Evolutionary conservation across 2,329 filamentous ascomycete species (phyloP), one percentile per base, ranked within the genome.

Genomic region (Sporothrix brunneoviolacea): DNA sequence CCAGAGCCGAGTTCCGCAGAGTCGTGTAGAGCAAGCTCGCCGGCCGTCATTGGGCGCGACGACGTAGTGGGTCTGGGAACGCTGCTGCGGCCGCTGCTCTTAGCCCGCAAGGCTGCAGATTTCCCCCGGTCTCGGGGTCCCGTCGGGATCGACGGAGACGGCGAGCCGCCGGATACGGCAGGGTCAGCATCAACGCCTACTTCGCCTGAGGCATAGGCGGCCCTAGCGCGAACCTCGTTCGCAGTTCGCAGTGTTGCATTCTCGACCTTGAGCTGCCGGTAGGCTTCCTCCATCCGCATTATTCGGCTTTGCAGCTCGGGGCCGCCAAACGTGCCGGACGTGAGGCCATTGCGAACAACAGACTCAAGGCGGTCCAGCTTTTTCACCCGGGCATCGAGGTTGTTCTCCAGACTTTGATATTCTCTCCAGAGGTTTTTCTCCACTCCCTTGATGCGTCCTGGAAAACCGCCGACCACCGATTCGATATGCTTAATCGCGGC

Each of bases 351-450:
- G 54, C 86, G 79, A 36, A 93, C 82, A 37, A 88, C 78, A 15
- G 83, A 81, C 67, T 98, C 93, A 1, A 98, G 75, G 3, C 87
- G 81, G 57, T 97, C 91, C 27, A 98, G 79, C 59, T 89, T 88
- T 71, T 94, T 93, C 53, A 84, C 78, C 15, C 90, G 83, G 22
- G 82, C 70, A 48, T 93, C 88, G 24, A 96, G 80, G 33, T 83
- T 87, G 58, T 82, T 83, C 65, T 96, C 90, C 2, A 98, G 75
- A 0, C 78, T 80, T 61, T 94, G 87, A 62, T 96, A 97, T 62
- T 97, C 91, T 55, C 89, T 88, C 71, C 84, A 85, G n/a, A 97
- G 70, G 54, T 95, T 88, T 43, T 87, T 83, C 66, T 98, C 93
- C n/a, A 96, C 83, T 7, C 76, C 74, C 61, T 88, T 87, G 62